Evolutionary conservation across 2,329 filamentous ascomycete species (phyloP).

Genomic region (Penicillium sp.): DNA sequence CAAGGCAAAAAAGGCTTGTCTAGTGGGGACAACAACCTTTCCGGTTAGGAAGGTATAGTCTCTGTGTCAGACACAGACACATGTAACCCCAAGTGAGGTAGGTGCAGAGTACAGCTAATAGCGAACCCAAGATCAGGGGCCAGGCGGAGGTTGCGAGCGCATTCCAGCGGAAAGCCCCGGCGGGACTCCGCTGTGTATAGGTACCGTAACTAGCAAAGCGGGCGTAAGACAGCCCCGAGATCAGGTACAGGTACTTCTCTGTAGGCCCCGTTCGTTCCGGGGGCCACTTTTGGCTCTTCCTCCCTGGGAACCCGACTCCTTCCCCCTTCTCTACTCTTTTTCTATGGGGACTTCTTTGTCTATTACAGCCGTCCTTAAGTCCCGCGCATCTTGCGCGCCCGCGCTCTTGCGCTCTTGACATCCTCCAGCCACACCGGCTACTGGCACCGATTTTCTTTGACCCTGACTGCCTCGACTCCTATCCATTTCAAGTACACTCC

Average conservation of each 20-base stretch:
- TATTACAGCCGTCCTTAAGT: constrained; percentile 1
- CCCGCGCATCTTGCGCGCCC: constrained; percentile 6
- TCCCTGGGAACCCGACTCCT: neutral
- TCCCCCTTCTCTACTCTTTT: neutral
- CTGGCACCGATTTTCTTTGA: neutral
- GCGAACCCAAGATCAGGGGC: neutral
- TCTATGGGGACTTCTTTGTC: neutral
- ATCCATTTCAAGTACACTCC: neutral
- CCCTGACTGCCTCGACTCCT: neutral
- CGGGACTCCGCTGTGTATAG: constrained; percentile 20
- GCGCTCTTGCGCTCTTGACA: constrained; percentile 1
- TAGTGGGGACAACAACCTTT: neutral
- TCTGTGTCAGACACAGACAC: neutral
- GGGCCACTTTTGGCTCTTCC: neutral
- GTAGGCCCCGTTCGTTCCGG: neutral
- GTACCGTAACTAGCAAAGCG: neutral
- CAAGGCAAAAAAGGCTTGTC: constrained; percentile 17
- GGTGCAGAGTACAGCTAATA: neutral
- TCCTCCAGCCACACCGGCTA: neutral
- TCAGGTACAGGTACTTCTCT: neutral
- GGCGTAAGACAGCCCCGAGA: neutral
- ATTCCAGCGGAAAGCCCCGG: constrained; percentile 17
- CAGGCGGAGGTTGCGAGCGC: neutral
- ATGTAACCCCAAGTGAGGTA: neutral
- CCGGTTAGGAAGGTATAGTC: neutral